Evolutionary conservation across 208 protist genomes (phyloP), one percentile per base, ranked within the genome.

Genomic region (Herpetomonas tarakana): DNA sequence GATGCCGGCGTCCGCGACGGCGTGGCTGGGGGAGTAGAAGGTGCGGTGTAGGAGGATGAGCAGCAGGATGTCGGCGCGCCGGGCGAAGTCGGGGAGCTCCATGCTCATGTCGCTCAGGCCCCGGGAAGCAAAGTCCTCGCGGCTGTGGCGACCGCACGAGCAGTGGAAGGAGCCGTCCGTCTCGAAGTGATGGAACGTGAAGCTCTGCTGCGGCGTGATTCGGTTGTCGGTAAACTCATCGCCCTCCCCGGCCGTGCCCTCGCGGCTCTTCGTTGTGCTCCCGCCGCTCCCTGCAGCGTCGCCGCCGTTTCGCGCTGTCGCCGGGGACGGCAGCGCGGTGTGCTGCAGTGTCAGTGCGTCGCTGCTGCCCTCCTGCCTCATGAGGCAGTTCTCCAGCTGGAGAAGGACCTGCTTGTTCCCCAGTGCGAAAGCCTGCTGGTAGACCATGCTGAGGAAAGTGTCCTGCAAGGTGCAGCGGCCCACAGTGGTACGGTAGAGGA

Each of bases 141-240:
- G 71, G 31, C 71, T 69, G 51, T 78, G 59, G 1, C 50, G 28
- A 1, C 78, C 81, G 62, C 87, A 93, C 22, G 68, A 68, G 51
- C 87, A 93, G n/a, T 21, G 54, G 11, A 58, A 49, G 3, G 65
- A 53, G 1, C 62, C 30, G 56, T 89, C 87, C 53, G 57, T 74
- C 35, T 87, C 76, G 59, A 93, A 89, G 68, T 91, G 81, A 64
- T 93, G 87, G 53, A 93, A 93, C 16, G 76, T 26, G 57, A 81
- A 86, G 0, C 58, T 66, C 66, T 75, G 72, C 26, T 71, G 29
- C 49, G 54, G 50, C 4, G 44, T 51, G 3, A 77, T 47, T 16
- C 24, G 29, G 62, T 76, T 58, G 30, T 54, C 66, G 2, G 64
- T 61, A 14, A 77, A 76, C 47, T 83, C 77, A 30, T 58, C 39